Conservation (phyloP, 257 asterid species). For the Nicotiana sylvestris region DNA sequence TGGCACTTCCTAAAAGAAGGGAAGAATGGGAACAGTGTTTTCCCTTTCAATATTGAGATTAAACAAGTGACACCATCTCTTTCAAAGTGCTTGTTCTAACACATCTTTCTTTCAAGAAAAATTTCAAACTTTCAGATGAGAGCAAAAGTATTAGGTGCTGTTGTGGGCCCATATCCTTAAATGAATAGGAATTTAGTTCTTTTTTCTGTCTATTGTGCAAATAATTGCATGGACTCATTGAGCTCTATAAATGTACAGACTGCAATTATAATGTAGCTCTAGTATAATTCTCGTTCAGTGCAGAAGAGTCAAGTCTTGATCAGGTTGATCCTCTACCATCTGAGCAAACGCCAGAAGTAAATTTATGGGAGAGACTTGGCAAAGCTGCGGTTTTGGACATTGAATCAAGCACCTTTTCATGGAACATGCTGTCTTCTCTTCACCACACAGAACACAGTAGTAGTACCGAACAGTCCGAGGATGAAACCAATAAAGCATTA, state of each 20-base stretch:
- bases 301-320: constrained; percentile 49
- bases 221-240: not conserved
- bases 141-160: not conserved
- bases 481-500: constrained; percentile 78
- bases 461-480: constrained; percentile 88
- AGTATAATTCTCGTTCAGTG: constrained; percentile 40
- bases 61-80: not conserved
- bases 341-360: constrained; percentile 65
- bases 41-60: not conserved
- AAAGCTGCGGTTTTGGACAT: constrained; percentile 79
- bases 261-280: constrained; percentile 10
- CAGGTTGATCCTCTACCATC: constrained; percentile 39
- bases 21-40: not conserved
- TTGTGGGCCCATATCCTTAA: not conserved
- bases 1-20: not conserved
- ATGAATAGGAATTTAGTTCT: not conserved
- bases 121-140: not conserved
- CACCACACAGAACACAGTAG: constrained; percentile 89
- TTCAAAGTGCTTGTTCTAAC: not conserved
- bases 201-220: not conserved
- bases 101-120: not conserved
- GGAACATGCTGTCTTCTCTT: constrained; percentile 86
- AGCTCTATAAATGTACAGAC: not conserved
- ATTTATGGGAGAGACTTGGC: constrained; percentile 94
- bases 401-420: constrained; percentile 74